phyloP scores from a whole-genome alignment of 2,329 filamentous ascomycete species.

The Fusarium incarnatum region DNA sequence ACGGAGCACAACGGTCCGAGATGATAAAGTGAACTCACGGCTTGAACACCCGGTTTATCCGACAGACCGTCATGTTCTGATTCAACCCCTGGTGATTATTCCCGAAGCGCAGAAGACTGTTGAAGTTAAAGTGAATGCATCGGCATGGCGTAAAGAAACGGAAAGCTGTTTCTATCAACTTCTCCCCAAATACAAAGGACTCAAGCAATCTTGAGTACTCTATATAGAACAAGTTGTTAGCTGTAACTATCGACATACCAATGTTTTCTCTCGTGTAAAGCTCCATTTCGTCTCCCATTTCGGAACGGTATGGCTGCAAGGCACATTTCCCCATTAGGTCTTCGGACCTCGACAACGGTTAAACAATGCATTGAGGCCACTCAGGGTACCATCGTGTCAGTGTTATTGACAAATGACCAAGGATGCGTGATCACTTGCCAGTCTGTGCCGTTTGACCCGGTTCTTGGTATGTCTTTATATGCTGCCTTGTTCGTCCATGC shows the following conservation, averaged over 20 bases:
- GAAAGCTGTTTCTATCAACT: background rate
- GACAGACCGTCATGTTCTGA: background rate
- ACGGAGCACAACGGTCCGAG: background rate
- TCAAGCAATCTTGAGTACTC: no score
- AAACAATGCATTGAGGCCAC: background rate
- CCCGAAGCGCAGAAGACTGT: no score
- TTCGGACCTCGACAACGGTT: background rate
- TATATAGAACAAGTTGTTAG: no score
- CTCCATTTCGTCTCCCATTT: background rate
- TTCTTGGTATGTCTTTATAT: background rate
- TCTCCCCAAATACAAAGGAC: background rate
- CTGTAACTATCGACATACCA: rapidly evolving
- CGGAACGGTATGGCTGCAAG: no score
- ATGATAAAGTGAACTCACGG: background rate
- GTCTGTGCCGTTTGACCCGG: background rate
- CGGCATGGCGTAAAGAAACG: rapidly evolving
- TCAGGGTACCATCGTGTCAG: background rate
- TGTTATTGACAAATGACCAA: background rate
- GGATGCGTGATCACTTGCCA: background rate
- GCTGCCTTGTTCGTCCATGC: background rate
- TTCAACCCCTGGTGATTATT: rapidly evolving
- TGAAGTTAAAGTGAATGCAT: background rate
- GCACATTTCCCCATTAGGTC: background rate
- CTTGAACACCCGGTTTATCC: background rate
- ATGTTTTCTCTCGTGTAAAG: no score